These are phyloP conservation scores for Tolypocladium ophioglossoides DNA, from an alignment of 2,329 filamentous ascomycete genomes.

Conservation along the genomic window DNA sequence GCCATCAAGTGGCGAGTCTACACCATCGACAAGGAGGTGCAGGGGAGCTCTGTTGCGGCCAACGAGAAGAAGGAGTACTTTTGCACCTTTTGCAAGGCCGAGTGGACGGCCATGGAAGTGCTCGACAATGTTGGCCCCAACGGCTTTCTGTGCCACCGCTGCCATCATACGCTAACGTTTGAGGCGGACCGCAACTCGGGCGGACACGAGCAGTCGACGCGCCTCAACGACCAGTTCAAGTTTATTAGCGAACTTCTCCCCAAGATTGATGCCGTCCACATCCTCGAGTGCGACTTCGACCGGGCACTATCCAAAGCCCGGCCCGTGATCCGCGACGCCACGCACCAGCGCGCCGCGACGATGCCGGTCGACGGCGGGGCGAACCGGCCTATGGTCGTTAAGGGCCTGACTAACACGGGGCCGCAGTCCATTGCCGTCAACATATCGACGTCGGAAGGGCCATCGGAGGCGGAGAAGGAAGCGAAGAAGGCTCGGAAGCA, in stretches of 20 bases:
- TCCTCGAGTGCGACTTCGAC: conserved; percentile 68
- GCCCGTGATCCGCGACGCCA: conserved; percentile 55
- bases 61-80: conserved; percentile 87
- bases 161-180: conserved; percentile 52
- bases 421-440: conserved; percentile 61
- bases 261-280: conserved; percentile 61
- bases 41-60: conserved; percentile 69
- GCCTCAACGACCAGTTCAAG: conserved; percentile 68
- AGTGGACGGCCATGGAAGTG: conserved; percentile 86
- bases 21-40: conserved; percentile 78
- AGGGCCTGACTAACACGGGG: conserved; percentile 54
- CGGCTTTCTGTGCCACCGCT: conserved; percentile 79
- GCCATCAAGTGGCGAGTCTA: conserved; percentile 93
- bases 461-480: conserved; percentile 54
- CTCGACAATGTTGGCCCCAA: conserved; percentile 60
- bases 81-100: conserved; percentile 69
- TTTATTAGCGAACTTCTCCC: conserved; percentile 69
- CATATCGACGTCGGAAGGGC: conserved; percentile 56
- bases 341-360: conserved; percentile 52
- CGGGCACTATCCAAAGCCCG: conserved; percentile 52
- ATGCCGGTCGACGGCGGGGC: conserved; percentile 43
- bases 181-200: conserved; percentile 58
- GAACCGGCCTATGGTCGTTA: conserved; percentile 55
- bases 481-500: conserved; percentile 56
- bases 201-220: conserved; percentile 61